Conservation (phyloP, 352 stramenopile genomes). For the Phytophthora colocasiae region DNA sequence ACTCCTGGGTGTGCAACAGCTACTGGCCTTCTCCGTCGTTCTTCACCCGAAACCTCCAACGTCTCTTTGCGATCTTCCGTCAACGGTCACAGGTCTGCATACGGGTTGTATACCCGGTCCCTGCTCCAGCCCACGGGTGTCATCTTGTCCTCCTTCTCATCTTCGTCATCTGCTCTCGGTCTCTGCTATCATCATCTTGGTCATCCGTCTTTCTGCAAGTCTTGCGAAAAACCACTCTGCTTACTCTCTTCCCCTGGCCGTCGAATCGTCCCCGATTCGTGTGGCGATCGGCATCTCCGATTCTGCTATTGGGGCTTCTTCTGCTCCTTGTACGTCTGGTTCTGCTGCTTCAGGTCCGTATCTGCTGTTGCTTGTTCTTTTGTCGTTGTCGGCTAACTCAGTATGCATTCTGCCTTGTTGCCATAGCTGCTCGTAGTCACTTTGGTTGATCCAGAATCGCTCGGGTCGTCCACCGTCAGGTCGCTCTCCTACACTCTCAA, state of each 20-base stretch:
- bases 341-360: neutral
- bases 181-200: too few species aligned
- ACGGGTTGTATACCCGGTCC: too few species aligned
- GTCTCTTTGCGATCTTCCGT: too few species aligned
- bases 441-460: slow-evolving; percentile 3
- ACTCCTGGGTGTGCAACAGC: too few species aligned
- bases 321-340: neutral
- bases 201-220: too few species aligned
- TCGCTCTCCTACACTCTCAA: neutral
- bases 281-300: neutral
- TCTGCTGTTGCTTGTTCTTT: too few species aligned
- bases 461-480: neutral
- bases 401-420: neutral
- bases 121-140: too few species aligned
- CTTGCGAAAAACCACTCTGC: neutral
- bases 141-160: too few species aligned
- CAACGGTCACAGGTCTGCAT: too few species aligned
- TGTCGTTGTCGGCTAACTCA: neutral
- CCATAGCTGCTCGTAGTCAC: neutral
- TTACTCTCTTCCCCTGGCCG: slow-evolving; percentile 2
- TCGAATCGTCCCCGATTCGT: neutral
- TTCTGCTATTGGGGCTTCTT: neutral
- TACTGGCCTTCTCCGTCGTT: too few species aligned
- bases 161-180: too few species aligned
- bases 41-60: too few species aligned